Conservation (phyloP, 1,284 basidiomycete genomes). For the Papiliotrema terrestris region DNA sequence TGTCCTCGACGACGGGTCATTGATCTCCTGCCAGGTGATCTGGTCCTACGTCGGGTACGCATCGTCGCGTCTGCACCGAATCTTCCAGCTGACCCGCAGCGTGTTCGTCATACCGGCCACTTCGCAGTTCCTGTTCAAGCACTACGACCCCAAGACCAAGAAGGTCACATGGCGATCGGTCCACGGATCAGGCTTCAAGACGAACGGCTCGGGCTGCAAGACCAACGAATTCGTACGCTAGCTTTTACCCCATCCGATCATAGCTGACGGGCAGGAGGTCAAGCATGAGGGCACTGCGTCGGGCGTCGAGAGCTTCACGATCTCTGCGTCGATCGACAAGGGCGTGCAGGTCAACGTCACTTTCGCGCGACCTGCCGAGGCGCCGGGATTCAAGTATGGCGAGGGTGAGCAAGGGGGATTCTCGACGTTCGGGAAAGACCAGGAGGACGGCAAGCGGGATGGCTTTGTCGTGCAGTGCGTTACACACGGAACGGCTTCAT, state of each 20-base stretch:
- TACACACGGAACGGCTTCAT: background rate
- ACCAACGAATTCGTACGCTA: slow-evolving; percentile 74
- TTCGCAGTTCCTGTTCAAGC: slow-evolving; percentile 92
- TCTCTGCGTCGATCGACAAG: slow-evolving; percentile 74
- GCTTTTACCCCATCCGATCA: background rate
- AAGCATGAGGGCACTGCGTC: slow-evolving; percentile 61
- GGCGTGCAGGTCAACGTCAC: slow-evolving; percentile 78
- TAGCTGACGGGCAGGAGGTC: slow-evolving; percentile 50
- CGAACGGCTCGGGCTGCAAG: slow-evolving; percentile 82
- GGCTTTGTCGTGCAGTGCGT: slow-evolving; percentile 76
- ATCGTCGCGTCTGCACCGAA: background rate
- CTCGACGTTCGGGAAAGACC: slow-evolving; percentile 80
- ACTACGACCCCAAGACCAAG: slow-evolving; percentile 75
- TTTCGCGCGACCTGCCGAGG: slow-evolving; percentile 63
- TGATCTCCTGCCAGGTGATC: slow-evolving; percentile 87
- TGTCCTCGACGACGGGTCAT: slow-evolving; percentile 74
- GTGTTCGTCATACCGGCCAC: slow-evolving; percentile 60
- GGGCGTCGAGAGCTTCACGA: slow-evolving; percentile 68
- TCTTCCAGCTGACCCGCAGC: slow-evolving; percentile 59
- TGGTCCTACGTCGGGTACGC: slow-evolving; percentile 91
- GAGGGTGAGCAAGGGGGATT: slow-evolving; percentile 81
- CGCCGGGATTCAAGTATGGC: slow-evolving; percentile 89
- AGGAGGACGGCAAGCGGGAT: slow-evolving; percentile 57
- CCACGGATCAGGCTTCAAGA: slow-evolving; percentile 77
- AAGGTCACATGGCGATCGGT: slow-evolving; percentile 82